Conservation (phyloP, 768 basidiomycete species). For the Lepiota brunneoincarnata region DNA sequence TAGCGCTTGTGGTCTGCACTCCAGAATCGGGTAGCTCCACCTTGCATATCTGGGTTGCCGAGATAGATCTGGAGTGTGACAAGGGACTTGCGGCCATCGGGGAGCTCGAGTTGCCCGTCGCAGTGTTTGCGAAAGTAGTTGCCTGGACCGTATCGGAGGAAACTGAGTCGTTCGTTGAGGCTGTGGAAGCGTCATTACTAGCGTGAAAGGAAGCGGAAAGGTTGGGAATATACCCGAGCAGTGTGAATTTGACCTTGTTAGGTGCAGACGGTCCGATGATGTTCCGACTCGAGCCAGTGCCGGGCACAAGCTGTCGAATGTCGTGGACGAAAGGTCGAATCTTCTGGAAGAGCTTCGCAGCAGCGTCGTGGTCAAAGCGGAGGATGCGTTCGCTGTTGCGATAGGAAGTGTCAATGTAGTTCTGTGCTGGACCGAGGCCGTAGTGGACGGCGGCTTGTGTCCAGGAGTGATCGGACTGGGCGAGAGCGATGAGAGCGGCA, state of each 20-base stretch:
- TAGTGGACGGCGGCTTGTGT: slow-evolving; percentile 33
- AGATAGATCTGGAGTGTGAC: slow-evolving; percentile 48
- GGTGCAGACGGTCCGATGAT: slow-evolving; percentile 25
- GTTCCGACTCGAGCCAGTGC: slow-evolving; percentile 27
- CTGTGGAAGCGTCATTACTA: slow-evolving; percentile 19
- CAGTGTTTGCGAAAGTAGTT: slow-evolving; percentile 40
- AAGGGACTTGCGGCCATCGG: slow-evolving; percentile 34
- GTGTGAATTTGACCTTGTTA: slow-evolving; percentile 30
- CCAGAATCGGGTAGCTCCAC: slow-evolving; percentile 41
- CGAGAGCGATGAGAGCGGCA: slow-evolving; percentile 32
- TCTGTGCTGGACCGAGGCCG: slow-evolving; percentile 22
- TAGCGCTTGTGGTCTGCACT: slow-evolving; percentile 24
- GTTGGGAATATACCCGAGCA: slow-evolving; percentile 29
- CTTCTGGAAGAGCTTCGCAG: slow-evolving; percentile 32
- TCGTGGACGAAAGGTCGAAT: slow-evolving; percentile 38
- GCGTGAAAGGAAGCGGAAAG: neutral
- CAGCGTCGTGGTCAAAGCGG: slow-evolving; percentile 30
- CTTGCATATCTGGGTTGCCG: slow-evolving; percentile 32
- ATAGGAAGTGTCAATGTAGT: slow-evolving; percentile 33
- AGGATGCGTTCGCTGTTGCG: slow-evolving; percentile 39
- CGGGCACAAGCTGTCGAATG: slow-evolving; percentile 28
- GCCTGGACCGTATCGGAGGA: slow-evolving; percentile 40
- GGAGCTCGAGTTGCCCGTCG: slow-evolving; percentile 33
- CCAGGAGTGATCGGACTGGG: slow-evolving; percentile 34
- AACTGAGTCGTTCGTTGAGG: slow-evolving; percentile 42